These are phyloP conservation scores for Cystofilobasidium ferigula DNA, from an alignment of 768 basidiomycete species.

Conservation along the genomic window DNA sequence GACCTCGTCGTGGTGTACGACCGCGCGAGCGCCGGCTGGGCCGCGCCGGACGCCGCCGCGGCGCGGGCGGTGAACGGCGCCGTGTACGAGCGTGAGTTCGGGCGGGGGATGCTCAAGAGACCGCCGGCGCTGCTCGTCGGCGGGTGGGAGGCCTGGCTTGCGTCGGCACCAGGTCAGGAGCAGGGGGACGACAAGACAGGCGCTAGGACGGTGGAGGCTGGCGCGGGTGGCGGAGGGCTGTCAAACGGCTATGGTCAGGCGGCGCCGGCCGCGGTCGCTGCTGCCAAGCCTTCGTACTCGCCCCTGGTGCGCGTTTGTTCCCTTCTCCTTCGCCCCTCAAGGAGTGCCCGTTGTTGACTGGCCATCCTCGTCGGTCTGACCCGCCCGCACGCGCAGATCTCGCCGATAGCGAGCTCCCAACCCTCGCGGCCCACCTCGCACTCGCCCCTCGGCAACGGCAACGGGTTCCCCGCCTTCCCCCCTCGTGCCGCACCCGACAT, in stretches of 20 bases:
- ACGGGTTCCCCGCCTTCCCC: not conserved
- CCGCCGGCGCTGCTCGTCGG: conserved; percentile 75
- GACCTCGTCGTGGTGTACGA: conserved; percentile 84
- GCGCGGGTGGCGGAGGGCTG: not conserved
- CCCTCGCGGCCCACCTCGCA: not conserved
- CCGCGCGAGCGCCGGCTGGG: conserved; percentile 33
- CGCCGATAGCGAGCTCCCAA: not conserved
- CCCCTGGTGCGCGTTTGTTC: not conserved
- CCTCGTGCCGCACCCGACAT: not conserved
- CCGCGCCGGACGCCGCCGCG: not conserved
- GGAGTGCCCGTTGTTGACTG: not conserved
- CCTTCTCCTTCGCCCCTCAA: not conserved
- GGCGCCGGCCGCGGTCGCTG: too few relatives aligned
- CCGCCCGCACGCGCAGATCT: not conserved
- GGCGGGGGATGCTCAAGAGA: conserved; percentile 47
- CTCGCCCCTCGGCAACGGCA: not conserved
- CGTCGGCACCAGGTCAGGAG: too few relatives aligned
- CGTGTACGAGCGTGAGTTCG: conserved; percentile 60
- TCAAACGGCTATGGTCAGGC: not conserved
- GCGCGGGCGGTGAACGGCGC: conserved; percentile 41
- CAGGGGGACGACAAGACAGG: not conserved
- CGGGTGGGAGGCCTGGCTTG: conserved; percentile 71
- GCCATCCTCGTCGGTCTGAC: too few relatives aligned
- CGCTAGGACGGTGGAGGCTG: not conserved
- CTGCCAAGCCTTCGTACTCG: not conserved